Evolutionary conservation across 805 yeast species (phyloP), one percentile per base, ranked within the genome.

Genomic region (Kluyveromyces siamensis): DNA sequence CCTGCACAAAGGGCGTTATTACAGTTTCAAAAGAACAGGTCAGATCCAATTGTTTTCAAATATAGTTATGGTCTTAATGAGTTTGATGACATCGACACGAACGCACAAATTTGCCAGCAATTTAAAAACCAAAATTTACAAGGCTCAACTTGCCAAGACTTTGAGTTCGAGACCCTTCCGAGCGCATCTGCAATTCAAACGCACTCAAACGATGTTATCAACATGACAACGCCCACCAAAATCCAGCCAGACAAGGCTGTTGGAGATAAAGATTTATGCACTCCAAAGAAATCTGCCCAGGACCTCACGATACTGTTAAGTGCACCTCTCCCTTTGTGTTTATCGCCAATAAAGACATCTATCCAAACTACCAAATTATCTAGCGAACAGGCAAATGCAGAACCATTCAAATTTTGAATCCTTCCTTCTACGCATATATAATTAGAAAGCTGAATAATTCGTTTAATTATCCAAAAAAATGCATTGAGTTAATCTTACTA

Each of bases 311-410:
- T 11, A 11, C 14, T 30, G 3, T 11, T 13, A 30, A 30, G 8
- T 30, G 4, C 35, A 2, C 35, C 5, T 18, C 14, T 41, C 19
- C 36, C 44, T 13, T 16, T 43, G 16, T 33, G 39, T 21, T 48
- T 58, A 17, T 57, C 65, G 1, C 66, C 66, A 27, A 47, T 55
- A n/a, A 63, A 57, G 46, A 40, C 62, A 1, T 48, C 50, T 8
- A 45, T 47, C 30, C 19, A 52, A 7, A 54, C 52, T 8, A 56
- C 58, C 1, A 55, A 58, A 39, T 48, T 63, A 9, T 59, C 57
- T 30, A 57, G 56, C 9, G 63, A 58, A 44, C 60, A 62, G 46
- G 67, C 61, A 8, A 61, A 60, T 45, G 60, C 67, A 4, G 66
- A 64, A 51, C 68, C 68, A 5, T 64, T 64, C 45, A 51, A 36